A percentile compares a stretch with the other conserved stretches of the same genome.
Conservation (phyloP, 805 yeast species). For the Saturnispora bothae region DNA sequence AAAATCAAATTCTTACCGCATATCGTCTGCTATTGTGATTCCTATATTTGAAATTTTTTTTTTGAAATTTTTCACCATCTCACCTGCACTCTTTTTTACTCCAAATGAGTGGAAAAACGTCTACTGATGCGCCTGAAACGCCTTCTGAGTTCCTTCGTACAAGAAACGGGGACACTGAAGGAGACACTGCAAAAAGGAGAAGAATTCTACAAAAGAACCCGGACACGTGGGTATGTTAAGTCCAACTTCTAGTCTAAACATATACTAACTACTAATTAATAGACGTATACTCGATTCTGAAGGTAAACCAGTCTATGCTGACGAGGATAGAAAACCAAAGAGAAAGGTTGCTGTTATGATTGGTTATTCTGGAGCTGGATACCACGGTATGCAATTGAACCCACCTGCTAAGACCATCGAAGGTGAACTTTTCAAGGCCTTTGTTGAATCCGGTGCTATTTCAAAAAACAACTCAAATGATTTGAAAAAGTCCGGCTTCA, state of each 20-base stretch:
- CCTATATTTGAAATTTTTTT: too few species aligned
- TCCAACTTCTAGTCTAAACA: background rate
- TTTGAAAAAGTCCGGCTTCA: slow-evolving; percentile 76
- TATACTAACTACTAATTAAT: slow-evolving; percentile 3
- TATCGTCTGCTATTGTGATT: too few species aligned
- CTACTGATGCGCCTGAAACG: too few species aligned
- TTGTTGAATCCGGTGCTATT: slow-evolving; percentile 79
- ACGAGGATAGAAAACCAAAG: slow-evolving; percentile 64
- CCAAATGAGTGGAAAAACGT: too few species aligned
- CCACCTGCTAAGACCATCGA: slow-evolving; percentile 86
- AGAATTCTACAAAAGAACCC: slow-evolving; percentile 22
- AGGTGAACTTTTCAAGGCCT: slow-evolving; percentile 76
- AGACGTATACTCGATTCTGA: slow-evolving; percentile 46
- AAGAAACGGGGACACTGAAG: slow-evolving; percentile 21
- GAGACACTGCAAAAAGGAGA: slow-evolving; percentile 22
- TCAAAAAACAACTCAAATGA: slow-evolving; percentile 81
- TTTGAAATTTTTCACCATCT: too few species aligned
- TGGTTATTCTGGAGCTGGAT: slow-evolving; percentile 95
- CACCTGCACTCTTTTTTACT: too few species aligned
- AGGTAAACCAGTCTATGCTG: slow-evolving; percentile 46
- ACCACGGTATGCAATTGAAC: slow-evolving; percentile 91
- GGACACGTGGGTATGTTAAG: slow-evolving; percentile 51
- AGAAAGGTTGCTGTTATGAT: slow-evolving; percentile 81
- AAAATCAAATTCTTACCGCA: too few species aligned
- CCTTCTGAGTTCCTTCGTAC: background rate